Base-by-base conservation (phyloP, 345 rosid species). In the Melaleuca alternifolia region DNA sequence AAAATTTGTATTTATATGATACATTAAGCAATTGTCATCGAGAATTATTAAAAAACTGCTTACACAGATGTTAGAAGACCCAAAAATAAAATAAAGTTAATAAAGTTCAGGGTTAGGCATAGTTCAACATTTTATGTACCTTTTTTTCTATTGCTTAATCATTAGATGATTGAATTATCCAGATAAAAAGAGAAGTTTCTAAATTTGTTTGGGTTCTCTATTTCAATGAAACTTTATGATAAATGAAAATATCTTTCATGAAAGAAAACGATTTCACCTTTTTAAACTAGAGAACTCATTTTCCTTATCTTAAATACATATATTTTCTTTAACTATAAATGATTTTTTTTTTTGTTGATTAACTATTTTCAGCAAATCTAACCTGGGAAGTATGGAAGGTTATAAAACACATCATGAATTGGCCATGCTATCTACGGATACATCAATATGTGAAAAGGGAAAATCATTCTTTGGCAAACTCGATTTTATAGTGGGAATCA, bases 351-450 rank as follows among this genome's bases (percentile, higher is more conserved):
- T 59, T 0, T 15, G 13, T 26, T 59, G 11, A n/a, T 16, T 12
- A n/a, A 59, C 11, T 33, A 59, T n/a, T 12, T n/a, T 59, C 0
- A 0, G 0, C 33, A 6, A 59, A 1, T 12, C 1, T 12, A 24
- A n/a, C 7, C 6, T n/a, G n/a, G n/a, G n/a, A n/a, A n/a, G n/a
- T n/a, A n/a, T n/a, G n/a, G n/a, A n/a, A n/a, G n/a, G n/a, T n/a
- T n/a, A n/a, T n/a, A n/a, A 59, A n/a, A n/a, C 16, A 24, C 13
- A 10, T 4, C 6, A 5, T 24, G 5, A 24, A 56, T 56, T 23
- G 61, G 10, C 24, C 10, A n/a, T 56, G 41, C 41, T 41, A 41
- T 41, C 41, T 41, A 41, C 4, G 41, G 41, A 41, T 2, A 41
- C 41, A 41, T 41, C 41, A 41, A 41, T 41, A 41, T 41, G 41